Evolutionary conservation across 1,139 yeast genomes (phyloP).

Genomic region (Zhuliangozyma blackwelliae): DNA sequence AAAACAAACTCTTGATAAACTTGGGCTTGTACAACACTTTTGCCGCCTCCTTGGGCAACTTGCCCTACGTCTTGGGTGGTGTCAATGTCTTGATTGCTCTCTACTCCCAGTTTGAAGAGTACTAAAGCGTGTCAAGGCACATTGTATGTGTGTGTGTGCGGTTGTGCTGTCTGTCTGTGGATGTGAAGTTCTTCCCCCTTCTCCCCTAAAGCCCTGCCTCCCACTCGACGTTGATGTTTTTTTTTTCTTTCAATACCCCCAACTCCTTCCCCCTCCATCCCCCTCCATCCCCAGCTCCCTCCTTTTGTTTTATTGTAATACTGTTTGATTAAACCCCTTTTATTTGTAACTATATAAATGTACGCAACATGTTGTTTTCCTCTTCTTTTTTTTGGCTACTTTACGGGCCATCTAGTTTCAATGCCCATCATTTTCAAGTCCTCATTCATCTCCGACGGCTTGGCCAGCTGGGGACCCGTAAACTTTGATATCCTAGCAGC

Average conservation of each 20-base stretch:
- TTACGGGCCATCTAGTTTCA: constrained; percentile 32
- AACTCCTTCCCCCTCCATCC: no score
- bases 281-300: no score
- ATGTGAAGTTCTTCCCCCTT: no score
- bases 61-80: constrained; percentile 45
- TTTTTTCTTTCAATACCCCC: no score
- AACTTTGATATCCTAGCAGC: constrained; percentile 45
- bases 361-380: not conserved
- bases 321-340: not conserved
- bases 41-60: constrained; percentile 38
- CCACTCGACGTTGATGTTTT: no score
- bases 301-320: no score
- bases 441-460: constrained; percentile 28
- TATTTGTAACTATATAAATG: not conserved
- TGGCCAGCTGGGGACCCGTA: constrained; percentile 37
- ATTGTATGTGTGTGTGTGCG: no score
- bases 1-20: constrained; percentile 33
- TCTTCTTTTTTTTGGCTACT: not conserved
- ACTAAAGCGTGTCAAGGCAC: constrained; percentile 11
- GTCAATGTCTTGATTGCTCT: constrained; percentile 48
- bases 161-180: no score
- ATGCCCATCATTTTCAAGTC: constrained; percentile 40
- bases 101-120: constrained; percentile 48
- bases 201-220: no score
- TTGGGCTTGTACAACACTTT: constrained; percentile 36